A percentile compares a stretch with the other conserved stretches of the same genome.
These are phyloP conservation scores for Sequoia sempervirens DNA, from an alignment of 75 land plant genomes.

Conservation along the genomic window DNA sequence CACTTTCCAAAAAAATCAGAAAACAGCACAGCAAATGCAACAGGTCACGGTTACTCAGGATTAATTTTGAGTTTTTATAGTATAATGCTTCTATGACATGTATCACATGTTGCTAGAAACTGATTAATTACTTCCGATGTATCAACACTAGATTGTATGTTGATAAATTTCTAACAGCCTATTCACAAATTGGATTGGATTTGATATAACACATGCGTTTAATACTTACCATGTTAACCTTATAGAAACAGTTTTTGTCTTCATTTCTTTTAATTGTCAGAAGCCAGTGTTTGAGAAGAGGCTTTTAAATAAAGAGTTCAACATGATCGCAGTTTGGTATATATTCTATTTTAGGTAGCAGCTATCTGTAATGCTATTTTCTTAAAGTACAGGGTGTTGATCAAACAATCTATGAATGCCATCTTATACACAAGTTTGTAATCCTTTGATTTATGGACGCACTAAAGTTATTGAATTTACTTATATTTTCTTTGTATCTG, in stretches of 20 bases:
- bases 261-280: background rate
- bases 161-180: background rate
- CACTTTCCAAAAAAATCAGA: too few species aligned
- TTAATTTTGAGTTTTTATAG: too few species aligned
- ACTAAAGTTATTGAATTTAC: background rate
- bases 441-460: background rate
- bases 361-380: background rate
- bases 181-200: background rate
- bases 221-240: background rate
- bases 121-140: too few species aligned
- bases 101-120: too few species aligned
- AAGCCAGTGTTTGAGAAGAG: background rate
- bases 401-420: background rate
- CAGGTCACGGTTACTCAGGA: too few species aligned
- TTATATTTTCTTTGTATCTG: background rate
- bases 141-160: background rate
- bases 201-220: background rate
- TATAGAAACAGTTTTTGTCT: background rate
- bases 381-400: background rate
- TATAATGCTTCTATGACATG: background rate
- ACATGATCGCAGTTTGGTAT: background rate
- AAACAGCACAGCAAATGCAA: too few species aligned
- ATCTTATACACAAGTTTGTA: background rate
- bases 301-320: background rate
- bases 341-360: background rate